Evolutionary conservation across 164 flowering plant genomes (phyloP).

Genomic region (Vitis rupestris): DNA sequence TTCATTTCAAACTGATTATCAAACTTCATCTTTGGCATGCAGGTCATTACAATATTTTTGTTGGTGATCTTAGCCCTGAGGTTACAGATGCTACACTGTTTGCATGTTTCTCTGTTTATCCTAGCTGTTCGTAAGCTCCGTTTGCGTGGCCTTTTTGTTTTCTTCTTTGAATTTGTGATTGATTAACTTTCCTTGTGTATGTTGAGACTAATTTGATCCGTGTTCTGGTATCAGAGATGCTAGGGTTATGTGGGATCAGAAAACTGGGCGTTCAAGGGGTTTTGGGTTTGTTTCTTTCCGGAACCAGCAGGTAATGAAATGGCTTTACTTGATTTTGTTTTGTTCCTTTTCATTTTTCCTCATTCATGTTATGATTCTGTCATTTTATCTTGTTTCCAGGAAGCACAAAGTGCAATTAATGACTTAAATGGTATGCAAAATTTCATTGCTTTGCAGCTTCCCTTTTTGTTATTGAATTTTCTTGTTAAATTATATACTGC

Average conservation of each 20-base stretch:
- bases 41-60: conserved; percentile 94
- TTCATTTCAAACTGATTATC: neutral
- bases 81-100: conserved; percentile 93
- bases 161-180: neutral
- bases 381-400: conserved; percentile 47
- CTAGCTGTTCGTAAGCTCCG: conserved; percentile 91
- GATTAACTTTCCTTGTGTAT: neutral
- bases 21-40: conserved; percentile 17
- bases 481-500: too few relatives aligned
- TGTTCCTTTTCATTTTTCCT: neutral
- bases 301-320: conserved; percentile 69
- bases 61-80: conserved; percentile 97
- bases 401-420: conserved; percentile 95
- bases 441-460: neutral
- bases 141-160: conserved; percentile 4
- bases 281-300: conserved; percentile 99
- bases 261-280: conserved; percentile 99
- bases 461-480: too few relatives aligned
- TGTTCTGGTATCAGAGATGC: conserved; percentile 63
- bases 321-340: neutral
- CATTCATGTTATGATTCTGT: neutral
- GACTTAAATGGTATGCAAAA: conserved; percentile 74
- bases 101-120: conserved; percentile 90
- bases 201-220: neutral
- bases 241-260: conserved; percentile 94